Evolutionary conservation across 345 rosid species (phyloP).

Genomic region (Heritiera littoralis): DNA sequence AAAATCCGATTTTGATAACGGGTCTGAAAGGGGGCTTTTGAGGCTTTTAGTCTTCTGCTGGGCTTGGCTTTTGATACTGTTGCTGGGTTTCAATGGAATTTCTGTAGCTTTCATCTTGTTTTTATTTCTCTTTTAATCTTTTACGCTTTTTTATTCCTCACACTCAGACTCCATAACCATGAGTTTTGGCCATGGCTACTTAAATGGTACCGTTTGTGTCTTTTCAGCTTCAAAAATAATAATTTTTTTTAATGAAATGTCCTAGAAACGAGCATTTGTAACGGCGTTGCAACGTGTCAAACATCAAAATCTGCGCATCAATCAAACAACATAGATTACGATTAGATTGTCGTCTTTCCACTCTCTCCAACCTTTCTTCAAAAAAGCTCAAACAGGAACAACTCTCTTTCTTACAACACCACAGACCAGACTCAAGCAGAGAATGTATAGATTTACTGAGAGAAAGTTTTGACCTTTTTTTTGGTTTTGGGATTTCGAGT

Average conservation of each 20-base stretch:
- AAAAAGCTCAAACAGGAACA: background rate
- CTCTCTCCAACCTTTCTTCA: background rate
- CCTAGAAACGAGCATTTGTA: too few species aligned
- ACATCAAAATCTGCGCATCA: background rate
- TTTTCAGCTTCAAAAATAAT: too few species aligned
- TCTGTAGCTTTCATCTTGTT: background rate
- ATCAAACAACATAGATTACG: background rate
- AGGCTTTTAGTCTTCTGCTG: background rate
- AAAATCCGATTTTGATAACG: too few species aligned
- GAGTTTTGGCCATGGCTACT: too few species aligned
- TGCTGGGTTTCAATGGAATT: background rate
- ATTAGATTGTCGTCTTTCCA: background rate
- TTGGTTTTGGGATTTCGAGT: background rate
- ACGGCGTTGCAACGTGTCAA: background rate
- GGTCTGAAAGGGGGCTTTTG: slow-evolving; percentile 9
- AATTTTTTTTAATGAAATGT: too few species aligned
- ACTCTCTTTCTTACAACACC: background rate
- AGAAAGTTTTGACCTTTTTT: background rate
- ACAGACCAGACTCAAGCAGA: background rate
- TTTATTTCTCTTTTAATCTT: background rate
- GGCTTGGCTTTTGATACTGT: slow-evolving; percentile 1
- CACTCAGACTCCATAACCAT: too few species aligned
- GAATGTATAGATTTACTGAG: background rate
- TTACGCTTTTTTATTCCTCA: too few species aligned
- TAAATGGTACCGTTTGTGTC: too few species aligned